phyloP scores from a whole-genome alignment of 192 early-diverging fungal species.

The Chytriomyces sp. region DNA sequence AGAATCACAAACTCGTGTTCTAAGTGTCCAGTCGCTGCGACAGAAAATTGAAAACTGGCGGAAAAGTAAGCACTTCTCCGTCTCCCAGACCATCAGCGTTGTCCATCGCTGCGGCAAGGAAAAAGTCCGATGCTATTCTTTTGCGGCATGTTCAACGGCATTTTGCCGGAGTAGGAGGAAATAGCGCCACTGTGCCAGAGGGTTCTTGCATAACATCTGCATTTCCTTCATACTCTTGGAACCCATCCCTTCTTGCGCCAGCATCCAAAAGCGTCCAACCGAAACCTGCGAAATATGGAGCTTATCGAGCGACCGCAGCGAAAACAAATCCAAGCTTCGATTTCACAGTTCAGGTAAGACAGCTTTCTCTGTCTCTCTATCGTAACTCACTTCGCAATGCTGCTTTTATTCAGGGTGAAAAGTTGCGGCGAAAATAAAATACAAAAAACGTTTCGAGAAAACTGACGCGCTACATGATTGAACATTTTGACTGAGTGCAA shows the following conservation, averaged over 20 bases:
- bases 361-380: background rate
- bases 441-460: background rate
- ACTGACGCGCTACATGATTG: conserved; percentile 3
- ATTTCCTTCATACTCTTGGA: conserved; percentile 11
- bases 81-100: background rate
- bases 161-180: background rate
- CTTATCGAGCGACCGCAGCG: background rate
- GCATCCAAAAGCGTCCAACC: background rate
- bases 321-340: conserved; percentile 9
- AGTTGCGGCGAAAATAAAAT: background rate
- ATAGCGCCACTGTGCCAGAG: background rate
- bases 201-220: background rate
- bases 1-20: background rate
- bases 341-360: conserved; percentile 12
- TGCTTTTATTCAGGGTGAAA: conserved; percentile 8
- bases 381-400: background rate
- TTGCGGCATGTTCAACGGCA: conserved; percentile 20
- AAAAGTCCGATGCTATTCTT: conserved; percentile 1
- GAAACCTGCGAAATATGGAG: background rate
- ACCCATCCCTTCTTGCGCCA: background rate
- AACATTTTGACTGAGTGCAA: background rate
- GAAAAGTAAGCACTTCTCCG: background rate
- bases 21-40: background rate
- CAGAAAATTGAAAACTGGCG: background rate
- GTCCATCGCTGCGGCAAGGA: background rate